Conservation (phyloP, 805 yeast genomes). For the Candida maesae region DNA sequence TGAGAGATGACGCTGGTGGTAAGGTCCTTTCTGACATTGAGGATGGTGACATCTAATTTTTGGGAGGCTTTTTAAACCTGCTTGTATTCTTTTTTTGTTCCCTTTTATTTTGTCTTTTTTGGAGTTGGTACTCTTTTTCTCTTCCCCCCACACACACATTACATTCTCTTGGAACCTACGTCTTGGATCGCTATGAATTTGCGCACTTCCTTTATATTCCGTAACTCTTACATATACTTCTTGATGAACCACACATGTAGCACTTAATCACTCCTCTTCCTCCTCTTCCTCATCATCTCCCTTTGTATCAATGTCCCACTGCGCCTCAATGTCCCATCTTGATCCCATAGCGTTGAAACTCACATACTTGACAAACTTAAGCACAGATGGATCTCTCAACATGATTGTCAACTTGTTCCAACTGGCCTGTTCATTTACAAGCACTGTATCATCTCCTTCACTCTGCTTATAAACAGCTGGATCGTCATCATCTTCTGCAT, state of each 20-base stretch:
- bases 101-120: no score
- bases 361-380: conserved; percentile 90
- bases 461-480: conserved; percentile 65
- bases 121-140: no score
- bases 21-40: conserved; percentile 23
- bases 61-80: no score
- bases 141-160: no score
- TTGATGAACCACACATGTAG: no score
- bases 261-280: not conserved
- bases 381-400: conserved; percentile 78
- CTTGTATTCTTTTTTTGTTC: no score
- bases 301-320: conserved; percentile 65
- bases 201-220: no score
- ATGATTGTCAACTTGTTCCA: conserved; percentile 81
- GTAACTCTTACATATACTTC: no score
- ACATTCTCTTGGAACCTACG: no score
- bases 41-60: conserved; percentile 22
- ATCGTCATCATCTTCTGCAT: conserved; percentile 75
- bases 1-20: conserved; percentile 48
- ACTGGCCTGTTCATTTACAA: conserved; percentile 73
- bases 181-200: no score
- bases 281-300: conserved; percentile 36
- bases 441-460: conserved; percentile 69
- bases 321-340: conserved; percentile 84
- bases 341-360: conserved; percentile 85